Base-by-base conservation (phyloP, 495 filamentous ascomycete species). In the Penicillium flavigenum region DNA sequence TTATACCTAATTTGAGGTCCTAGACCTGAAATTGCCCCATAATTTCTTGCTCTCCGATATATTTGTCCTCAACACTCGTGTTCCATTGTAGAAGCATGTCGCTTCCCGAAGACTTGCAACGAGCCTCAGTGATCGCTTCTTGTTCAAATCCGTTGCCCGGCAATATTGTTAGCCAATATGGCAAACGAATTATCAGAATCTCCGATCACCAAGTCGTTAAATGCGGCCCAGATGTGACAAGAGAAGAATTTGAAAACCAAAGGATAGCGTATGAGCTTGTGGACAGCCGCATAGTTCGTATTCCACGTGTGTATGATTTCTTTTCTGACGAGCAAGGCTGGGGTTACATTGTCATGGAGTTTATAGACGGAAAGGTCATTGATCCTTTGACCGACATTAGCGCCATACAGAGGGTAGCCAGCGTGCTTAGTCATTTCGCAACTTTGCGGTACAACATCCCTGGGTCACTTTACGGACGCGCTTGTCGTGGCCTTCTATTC, bases 281-380 rank as follows among this genome's bases (percentile, higher is more conserved):
- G 46, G 67, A 75, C 34, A 51, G 17, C 22, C 46, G 41, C 19
- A 68, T 69, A 42, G 57, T 67, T 59, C 63, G 67, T 61, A 62
- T 72, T 45, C 72, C 72, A 57, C 51, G 56, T 24, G 65, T 70
- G 5, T 65, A 69, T 61, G 54, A 55, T 41, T 72, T 64, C 52
- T 73, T 72, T 59, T 48, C 22, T 20, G 54, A 65, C 38, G 52
- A 59, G 17, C 24, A 36, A 11, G 63, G 58, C 5, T 46, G 46
- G 36, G 71, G 70, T 2, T 74, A 71, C 62, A 63, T 73, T 24
- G 58, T 73, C 24, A 72, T 73, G 67, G 67, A 71, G 44, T 71
- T 67, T 53, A 64, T 73, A 19, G 24, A 67, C 20, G 65, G 69
- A 16, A 61, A 59, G 58, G 50, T 64, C 12, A 42, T 69, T 12